Conservation (phyloP, 2,329 filamentous ascomycete species). For the Sporothrix globosa region DNA sequence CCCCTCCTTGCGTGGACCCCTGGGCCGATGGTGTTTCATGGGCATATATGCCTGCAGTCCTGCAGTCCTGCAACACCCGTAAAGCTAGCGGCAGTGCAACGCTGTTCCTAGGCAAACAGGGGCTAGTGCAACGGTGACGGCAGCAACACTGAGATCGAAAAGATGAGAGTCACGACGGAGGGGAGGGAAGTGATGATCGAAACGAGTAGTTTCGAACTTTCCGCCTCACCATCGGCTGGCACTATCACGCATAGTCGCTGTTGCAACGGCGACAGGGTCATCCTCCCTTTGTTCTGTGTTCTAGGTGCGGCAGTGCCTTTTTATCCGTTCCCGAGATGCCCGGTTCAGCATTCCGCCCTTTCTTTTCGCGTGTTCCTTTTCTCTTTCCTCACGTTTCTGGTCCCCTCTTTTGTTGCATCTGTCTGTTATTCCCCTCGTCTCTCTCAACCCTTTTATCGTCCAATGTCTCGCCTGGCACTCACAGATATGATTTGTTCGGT, state of each 20-base stretch:
- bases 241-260: neutral
- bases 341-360: neutral
- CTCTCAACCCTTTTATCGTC: constrained; percentile 5
- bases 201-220: constrained; percentile 13
- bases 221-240: neutral
- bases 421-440: neutral
- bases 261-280: constrained; percentile 11
- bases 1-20: constrained; percentile 23
- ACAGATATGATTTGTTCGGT: neutral
- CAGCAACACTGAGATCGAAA: neutral
- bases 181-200: neutral
- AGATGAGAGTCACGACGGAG: neutral
- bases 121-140: constrained; percentile 10
- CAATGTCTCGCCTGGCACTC: constrained; percentile 11
- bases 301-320: constrained; percentile 15
- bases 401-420: neutral
- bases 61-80: constrained; percentile 13
- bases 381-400: neutral
- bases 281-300: neutral
- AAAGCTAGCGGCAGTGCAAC: constrained; percentile 18
- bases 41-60: constrained; percentile 2
- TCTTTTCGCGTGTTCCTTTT: neutral
- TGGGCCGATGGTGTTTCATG: constrained; percentile 25
- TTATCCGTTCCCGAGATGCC: constrained; percentile 18
- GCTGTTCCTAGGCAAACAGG: constrained; percentile 15